Conservation (phyloP, 169 alveolate species). For the Blepharisma undulans region DNA sequence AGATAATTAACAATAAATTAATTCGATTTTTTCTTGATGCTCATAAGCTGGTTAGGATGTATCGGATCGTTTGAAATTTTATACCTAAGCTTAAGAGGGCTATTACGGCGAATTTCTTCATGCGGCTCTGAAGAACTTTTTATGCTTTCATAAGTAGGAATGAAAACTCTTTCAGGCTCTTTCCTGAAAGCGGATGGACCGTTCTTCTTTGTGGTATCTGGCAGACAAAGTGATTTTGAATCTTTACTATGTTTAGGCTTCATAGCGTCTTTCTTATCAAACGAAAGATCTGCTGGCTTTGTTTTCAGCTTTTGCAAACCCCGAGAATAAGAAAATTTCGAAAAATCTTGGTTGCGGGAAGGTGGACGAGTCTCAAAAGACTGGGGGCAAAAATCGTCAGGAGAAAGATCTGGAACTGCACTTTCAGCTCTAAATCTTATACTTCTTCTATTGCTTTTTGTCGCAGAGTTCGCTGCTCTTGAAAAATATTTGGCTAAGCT, state of each 20-base stretch:
- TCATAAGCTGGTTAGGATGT: background rate
- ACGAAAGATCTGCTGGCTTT: background rate
- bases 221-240: background rate
- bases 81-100: background rate
- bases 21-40: background rate
- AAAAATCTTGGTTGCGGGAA: background rate
- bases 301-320: background rate
- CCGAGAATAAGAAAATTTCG: conserved; percentile 16
- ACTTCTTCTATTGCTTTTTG: background rate
- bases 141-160: background rate
- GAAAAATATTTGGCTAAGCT: conserved; percentile 29
- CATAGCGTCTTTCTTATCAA: background rate
- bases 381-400: background rate
- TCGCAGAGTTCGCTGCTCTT: background rate
- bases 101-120: background rate
- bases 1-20: background rate
- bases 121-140: background rate
- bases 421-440: conserved; percentile 13
- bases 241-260: background rate
- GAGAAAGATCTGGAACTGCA: background rate
- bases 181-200: background rate
- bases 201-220: background rate
- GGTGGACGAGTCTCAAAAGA: background rate
- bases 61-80: background rate
- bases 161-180: background rate